Evolutionary conservation across 148 eudicot species (phyloP), one percentile per base, ranked within the genome.

Genomic region (Silene conica): DNA sequence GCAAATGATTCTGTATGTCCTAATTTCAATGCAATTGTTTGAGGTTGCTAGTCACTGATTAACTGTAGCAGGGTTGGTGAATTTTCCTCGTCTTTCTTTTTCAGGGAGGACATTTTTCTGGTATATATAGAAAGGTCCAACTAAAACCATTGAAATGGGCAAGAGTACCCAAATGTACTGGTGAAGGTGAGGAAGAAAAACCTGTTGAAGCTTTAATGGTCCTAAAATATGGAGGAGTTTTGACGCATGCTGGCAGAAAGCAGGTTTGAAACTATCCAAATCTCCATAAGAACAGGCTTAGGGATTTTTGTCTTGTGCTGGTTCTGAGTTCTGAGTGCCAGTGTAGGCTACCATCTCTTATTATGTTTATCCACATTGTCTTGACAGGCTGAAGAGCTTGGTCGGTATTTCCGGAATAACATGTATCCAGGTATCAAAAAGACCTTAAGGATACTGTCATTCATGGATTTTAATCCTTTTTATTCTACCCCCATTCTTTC

Each of bases 241-340:
- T 96, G 79, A 96, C 99, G 19, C 99, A 96, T 81, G 99, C 99
- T 77, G 97, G 99, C 48, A 89, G 99, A 75, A 96, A 96, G 79
- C 99, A 95, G 99, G 99, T 95, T 28, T 64, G 69, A 31, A 61
- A 63, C 57, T 50, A 18, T 58, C 13, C 20, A 71, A n/a, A 25
- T 50, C 41, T 71, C 13, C 19, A 7, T 55, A 43, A 14, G 22
- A 26, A 70, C 7, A 15, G 46, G 43, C 19, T 52, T 16, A 21
- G 26, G 13, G 52, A 13, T 56, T 57, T 15, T 12, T 57, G 38
- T 70, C 64, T 48, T 26, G 54, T 45, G 59, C 67, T 54, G 64
- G 59, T 66, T 66, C 9, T 61, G 59, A 23, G 59, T 66, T 66
- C 9, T 61, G 59, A 23, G 5, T 74, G 31, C 22, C 63, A 4